These are phyloP conservation scores for Salix suchowensis DNA, from an alignment of 345 rosid species.

Conservation along the genomic window DNA sequence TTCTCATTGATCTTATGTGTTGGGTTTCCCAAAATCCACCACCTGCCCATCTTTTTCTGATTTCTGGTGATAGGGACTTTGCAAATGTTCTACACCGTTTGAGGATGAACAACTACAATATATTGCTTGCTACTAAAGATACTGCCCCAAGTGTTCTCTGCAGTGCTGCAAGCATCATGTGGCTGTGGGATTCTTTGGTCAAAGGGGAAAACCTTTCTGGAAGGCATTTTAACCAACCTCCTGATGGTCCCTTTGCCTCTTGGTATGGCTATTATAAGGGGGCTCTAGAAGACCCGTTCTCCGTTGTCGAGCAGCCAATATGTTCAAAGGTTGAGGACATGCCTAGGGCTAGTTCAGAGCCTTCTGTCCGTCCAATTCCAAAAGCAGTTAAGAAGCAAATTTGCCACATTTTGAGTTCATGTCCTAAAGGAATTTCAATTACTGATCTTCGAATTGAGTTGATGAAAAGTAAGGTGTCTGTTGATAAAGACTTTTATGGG, in stretches of 20 bases:
- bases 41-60: conserved; percentile 81
- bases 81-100: conserved; percentile 58
- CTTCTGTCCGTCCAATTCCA: conserved; percentile 38
- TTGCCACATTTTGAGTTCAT: conserved; percentile 34
- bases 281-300: conserved; percentile 66
- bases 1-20: conserved; percentile 62
- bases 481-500: conserved; percentile 63
- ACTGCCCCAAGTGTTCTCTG: conserved; percentile 49
- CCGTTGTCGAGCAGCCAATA: conserved; percentile 32
- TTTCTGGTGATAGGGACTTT: conserved; percentile 71
- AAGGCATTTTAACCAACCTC: conserved; percentile 75
- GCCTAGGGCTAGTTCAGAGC: conserved; percentile 30
- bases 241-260: conserved; percentile 86
- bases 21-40: conserved; percentile 93
- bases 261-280: conserved; percentile 83
- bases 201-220: conserved; percentile 46
- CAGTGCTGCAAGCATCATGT: conserved; percentile 91
- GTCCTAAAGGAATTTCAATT: conserved; percentile 55
- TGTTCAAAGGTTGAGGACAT: conserved; percentile 22
- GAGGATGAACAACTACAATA: conserved; percentile 87
- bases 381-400: conserved; percentile 46
- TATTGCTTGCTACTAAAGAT: conserved; percentile 63
- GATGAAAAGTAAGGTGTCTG: conserved; percentile 25
- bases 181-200: conserved; percentile 67
- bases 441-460: conserved; percentile 54